Evolutionary conservation across 352 stramenopile genomes (phyloP), one percentile per base, ranked within the genome.

Genomic region (Pythium dissimile): DNA sequence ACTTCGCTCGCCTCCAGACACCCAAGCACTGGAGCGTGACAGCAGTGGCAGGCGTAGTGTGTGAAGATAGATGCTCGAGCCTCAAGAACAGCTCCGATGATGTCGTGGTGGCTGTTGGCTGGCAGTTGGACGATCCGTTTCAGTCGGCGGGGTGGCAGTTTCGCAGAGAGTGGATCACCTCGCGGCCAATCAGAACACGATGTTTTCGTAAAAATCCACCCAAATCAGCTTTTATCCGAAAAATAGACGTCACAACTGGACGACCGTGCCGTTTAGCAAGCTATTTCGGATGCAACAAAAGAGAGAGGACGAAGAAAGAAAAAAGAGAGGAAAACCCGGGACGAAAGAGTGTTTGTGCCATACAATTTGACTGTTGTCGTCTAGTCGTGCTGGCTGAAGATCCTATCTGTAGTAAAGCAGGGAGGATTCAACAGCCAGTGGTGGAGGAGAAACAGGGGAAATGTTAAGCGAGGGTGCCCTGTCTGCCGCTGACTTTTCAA

Each of bases 121-220:
- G 48, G 56, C 47, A 64, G 56, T 64, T 64, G 47, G 48, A 58
- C 48, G 56, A 57, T 64, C 56, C 56, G 56, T 64, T 64, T 64
- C 56, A n/a, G n/a, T n/a, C n/a, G n/a, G n/a, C n/a, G n/a, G n/a
- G 43, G 56, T 47, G 48, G 53, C 56, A 64, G 56, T 64, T 64
- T 39, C 39, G 49, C n/a, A 52, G 42, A 28, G 38, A 46, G 24
- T 23, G 30, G 46, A 51, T 57, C 47, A n/a, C 20, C 16, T 47
- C 38, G n/a, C 23, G 37, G 38, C 56, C 56, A 64, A 64, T 64
- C 56, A 64, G 16, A 31, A 5, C 0, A 15, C 34, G 3, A 15
- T 5, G 24, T 24, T 21, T 18, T 15, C 15, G 3, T 1, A 13
- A 23, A 53, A 49, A 35, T 42, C 48, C 45, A 13, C 16, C 24